Evolutionary conservation across 768 basidiomycete species (phyloP).

Genomic region (Russula sp.): DNA sequence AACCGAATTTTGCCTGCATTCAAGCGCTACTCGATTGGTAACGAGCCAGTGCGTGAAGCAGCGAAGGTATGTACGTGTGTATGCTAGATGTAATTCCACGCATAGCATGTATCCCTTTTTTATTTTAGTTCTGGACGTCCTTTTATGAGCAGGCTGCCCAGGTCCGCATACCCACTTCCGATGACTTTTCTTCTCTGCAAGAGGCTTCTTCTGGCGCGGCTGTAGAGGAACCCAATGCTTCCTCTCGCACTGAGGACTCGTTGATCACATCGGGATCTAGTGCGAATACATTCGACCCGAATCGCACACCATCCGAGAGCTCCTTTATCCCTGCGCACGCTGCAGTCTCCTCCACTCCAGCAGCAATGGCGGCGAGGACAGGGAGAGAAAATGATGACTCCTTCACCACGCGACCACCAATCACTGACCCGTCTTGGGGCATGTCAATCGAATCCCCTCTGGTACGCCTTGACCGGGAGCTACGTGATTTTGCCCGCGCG

Average conservation of each 20-base stretch:
- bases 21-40: conserved; percentile 81
- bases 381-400: not conserved
- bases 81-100: not conserved
- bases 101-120: not conserved
- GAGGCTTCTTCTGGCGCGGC: conserved; percentile 23
- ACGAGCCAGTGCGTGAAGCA: conserved; percentile 83
- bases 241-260: conserved; percentile 7
- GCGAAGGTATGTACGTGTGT: conserved; percentile 53
- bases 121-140: conserved; percentile 81
- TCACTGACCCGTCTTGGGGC: conserved; percentile 54
- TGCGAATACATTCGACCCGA: conserved; percentile 30
- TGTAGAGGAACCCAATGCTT: not conserved
- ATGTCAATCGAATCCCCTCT: conserved; percentile 69
- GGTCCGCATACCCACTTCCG: conserved; percentile 70
- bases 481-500: conserved; percentile 47
- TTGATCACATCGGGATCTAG: conserved; percentile 19
- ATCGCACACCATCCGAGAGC: conserved; percentile 49
- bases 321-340: conserved; percentile 71
- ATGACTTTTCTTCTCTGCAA: conserved; percentile 41
- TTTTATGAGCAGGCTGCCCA: conserved; percentile 95
- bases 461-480: conserved; percentile 53
- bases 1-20: conserved; percentile 79
- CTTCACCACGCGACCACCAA: not conserved
- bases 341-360: conserved; percentile 75
- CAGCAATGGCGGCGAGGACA: conserved; percentile 27